phyloP scores from a whole-genome alignment of 2,329 filamentous ascomycete genomes.

The Colletotrichum destructivum region DNA sequence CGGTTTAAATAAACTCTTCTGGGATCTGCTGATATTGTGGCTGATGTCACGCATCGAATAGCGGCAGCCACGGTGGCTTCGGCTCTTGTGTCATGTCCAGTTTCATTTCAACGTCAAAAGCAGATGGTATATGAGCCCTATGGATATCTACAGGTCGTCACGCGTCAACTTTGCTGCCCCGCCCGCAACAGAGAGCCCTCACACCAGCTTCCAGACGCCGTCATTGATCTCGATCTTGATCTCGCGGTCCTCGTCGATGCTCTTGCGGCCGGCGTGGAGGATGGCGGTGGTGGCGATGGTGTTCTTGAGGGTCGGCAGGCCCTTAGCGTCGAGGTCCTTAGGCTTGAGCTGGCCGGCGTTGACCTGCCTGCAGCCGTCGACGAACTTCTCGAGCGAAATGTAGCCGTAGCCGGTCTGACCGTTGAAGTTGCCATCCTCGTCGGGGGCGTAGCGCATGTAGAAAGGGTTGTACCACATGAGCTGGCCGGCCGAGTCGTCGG shows the following conservation, averaged over 20 bases:
- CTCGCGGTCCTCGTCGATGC: slow-evolving; percentile 85
- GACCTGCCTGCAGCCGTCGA: slow-evolving; percentile 85
- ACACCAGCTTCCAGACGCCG: slow-evolving; percentile 77
- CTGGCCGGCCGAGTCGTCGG: slow-evolving; percentile 80
- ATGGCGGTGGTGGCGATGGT: slow-evolving; percentile 94
- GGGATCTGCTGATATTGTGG: too few species aligned
- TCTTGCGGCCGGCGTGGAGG: slow-evolving; percentile 86
- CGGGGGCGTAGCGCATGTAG: slow-evolving; percentile 94
- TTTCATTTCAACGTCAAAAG: slow-evolving; percentile 36
- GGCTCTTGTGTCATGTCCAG: slow-evolving; percentile 2
- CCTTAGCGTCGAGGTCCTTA: slow-evolving; percentile 83
- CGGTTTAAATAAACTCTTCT: background rate
- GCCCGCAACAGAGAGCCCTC: slow-evolving; percentile 23
- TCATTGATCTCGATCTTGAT: slow-evolving; percentile 80
- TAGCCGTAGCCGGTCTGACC: slow-evolving; percentile 95
- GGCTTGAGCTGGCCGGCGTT: slow-evolving; percentile 82
- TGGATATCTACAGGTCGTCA: slow-evolving; percentile 32
- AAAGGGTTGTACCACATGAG: slow-evolving; percentile 94
- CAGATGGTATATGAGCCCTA: slow-evolving; percentile 37
- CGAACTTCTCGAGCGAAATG: slow-evolving; percentile 95
- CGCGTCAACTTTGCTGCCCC: background rate
- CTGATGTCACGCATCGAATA: background rate
- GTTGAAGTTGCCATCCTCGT: slow-evolving; percentile 94
- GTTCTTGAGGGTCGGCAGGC: slow-evolving; percentile 88
- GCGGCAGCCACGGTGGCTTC: background rate